Evolutionary conservation across 257 asterid species (phyloP), one percentile per base, ranked within the genome.

Genomic region (Solanum sitiens): DNA sequence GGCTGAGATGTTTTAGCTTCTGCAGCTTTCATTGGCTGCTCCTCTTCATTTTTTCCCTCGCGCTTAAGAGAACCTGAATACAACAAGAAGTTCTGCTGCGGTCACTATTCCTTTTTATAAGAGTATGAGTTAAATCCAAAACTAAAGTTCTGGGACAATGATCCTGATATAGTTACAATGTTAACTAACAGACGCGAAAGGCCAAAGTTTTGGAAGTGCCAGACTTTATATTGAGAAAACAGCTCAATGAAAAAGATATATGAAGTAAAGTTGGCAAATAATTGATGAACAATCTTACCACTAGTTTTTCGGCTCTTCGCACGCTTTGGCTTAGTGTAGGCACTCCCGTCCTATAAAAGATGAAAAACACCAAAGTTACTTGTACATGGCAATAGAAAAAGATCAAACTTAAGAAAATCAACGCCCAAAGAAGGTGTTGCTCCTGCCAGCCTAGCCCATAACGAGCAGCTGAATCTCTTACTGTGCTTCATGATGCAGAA

Each of bases 391-490:
- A 90, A 47, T 6, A 39, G 42, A 76, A 72, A 72, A 88, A 30
- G 35, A 40, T 71, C 40, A 70, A 70, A 70, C 76, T 6, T 15
- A 14, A 70, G 1, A 70, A 70, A 7, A 27, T 10, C 76, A 70
- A 70, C 15, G 40, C 40, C 76, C n/a, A 30, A 14, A 30, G 88
- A 86, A 89, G 95, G 72, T 95, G 96, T 79, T 94, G 99, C 53
- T 84, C 93, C 88, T 93, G 97, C 99, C 99, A 96, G 61, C 97
- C 98, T 91, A 94, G 98, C 98, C 94, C 94, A 37, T 97, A 98
- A 88, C 98, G 96, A 84, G 98, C 87, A 86, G 98, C 98, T 87
- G 98, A 90, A 91, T 94, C 99, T 92, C 98, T 92, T 86, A 95
- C 89, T 87, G 93, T 95, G 91, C 98, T 94, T 87, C 96, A 95